A percentile compares a stretch with the other conserved stretches of the same genome.
phyloP scores from a whole-genome alignment of 139 green algal genomes.

The Diplosphaera chodatii region DNA sequence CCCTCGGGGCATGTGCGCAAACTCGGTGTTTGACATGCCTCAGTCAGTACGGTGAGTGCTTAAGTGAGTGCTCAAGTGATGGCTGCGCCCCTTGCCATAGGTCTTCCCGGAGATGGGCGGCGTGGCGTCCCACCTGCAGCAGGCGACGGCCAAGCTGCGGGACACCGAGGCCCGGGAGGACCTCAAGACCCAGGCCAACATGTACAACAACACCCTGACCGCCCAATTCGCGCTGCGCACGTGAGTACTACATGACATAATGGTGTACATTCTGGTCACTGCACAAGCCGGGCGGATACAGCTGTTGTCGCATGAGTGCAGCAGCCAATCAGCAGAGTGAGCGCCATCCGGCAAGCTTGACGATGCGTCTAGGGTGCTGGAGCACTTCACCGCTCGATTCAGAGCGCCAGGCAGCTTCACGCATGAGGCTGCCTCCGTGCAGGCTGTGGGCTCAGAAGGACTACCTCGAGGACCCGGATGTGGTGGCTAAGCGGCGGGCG shows the following conservation, averaged over 20 bases:
- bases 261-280: too few relatives aligned
- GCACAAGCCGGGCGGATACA: too few relatives aligned
- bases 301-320: too few relatives aligned
- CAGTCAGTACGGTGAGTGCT: too few relatives aligned
- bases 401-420: neutral
- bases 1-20: too few relatives aligned
- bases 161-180: slow-evolving; percentile 39
- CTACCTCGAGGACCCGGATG: neutral
- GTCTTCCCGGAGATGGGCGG: neutral
- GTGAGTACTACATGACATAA: neutral
- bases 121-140: neutral
- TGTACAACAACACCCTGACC: slow-evolving; percentile 36
- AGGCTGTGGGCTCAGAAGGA: neutral
- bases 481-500: neutral
- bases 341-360: too few relatives aligned
- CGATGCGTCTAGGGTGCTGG: too few relatives aligned
- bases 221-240: slow-evolving; percentile 12
- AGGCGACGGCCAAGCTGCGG: slow-evolving; percentile 6
- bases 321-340: too few relatives aligned
- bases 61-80: neutral
- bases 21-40: too few relatives aligned
- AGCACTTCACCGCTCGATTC: neutral
- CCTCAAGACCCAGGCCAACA: slow-evolving; percentile 39
- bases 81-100: neutral
- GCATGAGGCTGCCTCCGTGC: neutral